A percentile compares a stretch with the other conserved stretches of the same genome.
These are phyloP conservation scores for Chlorella sp. DNA, from an alignment of 139 green algal species.

Conservation along the genomic window DNA sequence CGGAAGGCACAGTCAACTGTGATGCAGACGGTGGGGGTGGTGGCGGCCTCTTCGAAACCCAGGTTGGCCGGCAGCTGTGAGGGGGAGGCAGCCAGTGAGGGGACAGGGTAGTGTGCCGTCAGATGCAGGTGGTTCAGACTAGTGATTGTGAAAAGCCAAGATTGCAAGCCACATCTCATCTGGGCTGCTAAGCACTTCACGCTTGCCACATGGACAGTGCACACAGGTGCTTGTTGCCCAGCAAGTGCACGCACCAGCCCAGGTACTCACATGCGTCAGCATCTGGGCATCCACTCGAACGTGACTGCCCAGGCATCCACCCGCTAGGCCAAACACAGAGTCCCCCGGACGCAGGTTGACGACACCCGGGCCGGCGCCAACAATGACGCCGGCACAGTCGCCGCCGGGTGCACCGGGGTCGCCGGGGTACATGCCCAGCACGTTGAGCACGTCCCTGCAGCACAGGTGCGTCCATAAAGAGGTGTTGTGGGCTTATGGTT, in stretches of 20 bases:
- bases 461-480: not conserved
- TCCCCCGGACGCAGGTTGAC: conserved; percentile 37
- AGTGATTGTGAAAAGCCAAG: not conserved
- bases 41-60: conserved; percentile 77
- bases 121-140: not conserved
- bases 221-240: not conserved
- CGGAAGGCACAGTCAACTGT: conserved; percentile 74
- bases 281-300: conserved; percentile 63
- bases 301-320: conserved; percentile 76
- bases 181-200: too few relatives aligned
- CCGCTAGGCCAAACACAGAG: conserved; percentile 83
- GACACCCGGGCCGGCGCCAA: conserved; percentile 33
- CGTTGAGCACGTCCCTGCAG: conserved; percentile 69
- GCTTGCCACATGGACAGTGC: too few relatives aligned
- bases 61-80: conserved; percentile 66
- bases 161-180: not conserved
- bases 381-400: conserved; percentile 67
- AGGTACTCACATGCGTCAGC: conserved; percentile 51
- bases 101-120: not conserved
- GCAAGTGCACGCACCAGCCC: not conserved
- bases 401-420: conserved; percentile 58
- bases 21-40: conserved; percentile 84
- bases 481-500: too few relatives aligned
- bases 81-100: not conserved
- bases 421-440: conserved; percentile 75